Percentiles rank a stretch among this genome's conserved stretches.
phyloP scores from a whole-genome alignment of 345 rosid species.

The Pistacia integerrima region DNA sequence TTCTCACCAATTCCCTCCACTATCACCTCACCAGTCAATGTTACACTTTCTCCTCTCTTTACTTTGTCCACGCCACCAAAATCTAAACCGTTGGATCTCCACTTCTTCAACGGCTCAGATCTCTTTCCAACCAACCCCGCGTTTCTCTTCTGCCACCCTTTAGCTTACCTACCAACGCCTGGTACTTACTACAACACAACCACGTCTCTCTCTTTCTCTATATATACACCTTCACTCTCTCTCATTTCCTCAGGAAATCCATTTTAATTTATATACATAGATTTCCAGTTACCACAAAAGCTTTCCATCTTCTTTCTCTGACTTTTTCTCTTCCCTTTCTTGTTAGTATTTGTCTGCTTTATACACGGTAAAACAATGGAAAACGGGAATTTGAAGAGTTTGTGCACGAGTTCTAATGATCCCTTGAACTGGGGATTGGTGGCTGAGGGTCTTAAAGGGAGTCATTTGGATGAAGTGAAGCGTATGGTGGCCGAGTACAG shows the following conservation, averaged over 20 bases:
- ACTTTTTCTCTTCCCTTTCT: neutral
- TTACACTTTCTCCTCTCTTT: neutral
- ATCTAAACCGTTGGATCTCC: constrained; percentile 10
- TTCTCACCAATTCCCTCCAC: constrained; percentile 17
- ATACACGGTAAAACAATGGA: neutral
- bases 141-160: constrained; percentile 7
- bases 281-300: neutral
- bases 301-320: neutral
- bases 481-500: constrained; percentile 73
- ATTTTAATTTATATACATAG: neutral
- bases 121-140: constrained; percentile 25
- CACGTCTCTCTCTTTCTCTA: neutral
- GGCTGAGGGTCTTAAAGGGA: constrained; percentile 67
- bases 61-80: constrained; percentile 11
- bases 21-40: constrained; percentile 16
- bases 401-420: constrained; percentile 35
- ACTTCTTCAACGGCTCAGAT: constrained; percentile 17
- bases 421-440: constrained; percentile 78
- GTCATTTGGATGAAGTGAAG: constrained; percentile 85
- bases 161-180: constrained; percentile 15
- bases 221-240: constrained; percentile 15
- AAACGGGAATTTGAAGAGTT: constrained; percentile 9
- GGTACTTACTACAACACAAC: neutral
- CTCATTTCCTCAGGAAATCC: constrained; percentile 27
- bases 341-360: neutral